Percentiles rank a stretch among this genome's conserved stretches.
Conservation (phyloP, 176 grass and related monocot genomes). For the Cocos nucifera region DNA sequence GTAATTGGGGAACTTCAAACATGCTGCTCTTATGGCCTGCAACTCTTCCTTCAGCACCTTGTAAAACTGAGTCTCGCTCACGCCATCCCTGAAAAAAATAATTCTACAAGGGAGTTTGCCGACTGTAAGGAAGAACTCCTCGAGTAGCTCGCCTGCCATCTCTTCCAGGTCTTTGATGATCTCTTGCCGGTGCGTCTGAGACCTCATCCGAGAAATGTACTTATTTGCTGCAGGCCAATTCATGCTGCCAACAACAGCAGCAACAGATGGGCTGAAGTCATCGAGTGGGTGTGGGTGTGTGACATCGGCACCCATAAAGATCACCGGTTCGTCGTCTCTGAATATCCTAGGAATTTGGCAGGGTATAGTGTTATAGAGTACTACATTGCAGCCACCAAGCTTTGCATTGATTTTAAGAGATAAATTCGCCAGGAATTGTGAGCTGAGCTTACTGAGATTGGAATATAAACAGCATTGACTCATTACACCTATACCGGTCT, state of each 20-base stretch:
- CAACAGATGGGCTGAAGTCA: constrained; percentile 77
- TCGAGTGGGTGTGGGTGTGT: constrained; percentile 92
- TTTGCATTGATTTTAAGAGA: constrained; percentile 88
- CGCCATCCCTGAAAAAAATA: constrained; percentile 90
- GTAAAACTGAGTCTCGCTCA: constrained; percentile 79
- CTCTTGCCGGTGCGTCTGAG: constrained; percentile 89
- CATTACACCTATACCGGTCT: constrained; percentile 75
- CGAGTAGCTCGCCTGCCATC: constrained; percentile 65
- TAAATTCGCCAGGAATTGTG: constrained; percentile 77
- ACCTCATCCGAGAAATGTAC: constrained; percentile 88
- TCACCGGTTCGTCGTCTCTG: constrained; percentile 54
- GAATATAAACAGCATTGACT: constrained; percentile 93
- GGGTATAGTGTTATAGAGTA: constrained; percentile 70
- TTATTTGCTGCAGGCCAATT: constrained; percentile 89
- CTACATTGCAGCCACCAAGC: constrained; percentile 71
- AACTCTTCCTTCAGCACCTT: constrained; percentile 88
- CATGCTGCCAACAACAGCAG: constrained; percentile 80
- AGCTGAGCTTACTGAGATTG: constrained; percentile 57
- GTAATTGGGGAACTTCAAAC: constrained; percentile 45
- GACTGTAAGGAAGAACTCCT: constrained; percentile 54
- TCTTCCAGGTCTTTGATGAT: constrained; percentile 70
- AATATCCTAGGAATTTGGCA: constrained; percentile 71
- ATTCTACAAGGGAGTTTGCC: constrained; percentile 73
- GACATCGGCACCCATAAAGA: constrained; percentile 96
- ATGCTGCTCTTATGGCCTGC: constrained; percentile 46